Conservation (phyloP, 768 basidiomycete genomes). For the Baorangia bicolor region DNA sequence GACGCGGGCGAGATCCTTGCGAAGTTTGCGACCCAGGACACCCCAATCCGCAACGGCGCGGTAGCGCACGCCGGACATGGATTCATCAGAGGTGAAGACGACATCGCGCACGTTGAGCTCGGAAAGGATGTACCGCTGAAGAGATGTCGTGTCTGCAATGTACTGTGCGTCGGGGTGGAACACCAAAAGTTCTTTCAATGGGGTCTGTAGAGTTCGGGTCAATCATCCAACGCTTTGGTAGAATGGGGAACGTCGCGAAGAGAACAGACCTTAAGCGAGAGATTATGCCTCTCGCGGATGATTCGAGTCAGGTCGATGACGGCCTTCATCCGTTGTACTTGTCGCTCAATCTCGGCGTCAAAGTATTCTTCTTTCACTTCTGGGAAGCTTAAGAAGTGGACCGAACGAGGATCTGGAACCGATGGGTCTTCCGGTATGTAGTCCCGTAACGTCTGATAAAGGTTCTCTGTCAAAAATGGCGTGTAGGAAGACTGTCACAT, state of each 20-base stretch:
- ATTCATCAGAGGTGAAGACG: conserved; percentile 86
- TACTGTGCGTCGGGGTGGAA: conserved; percentile 89
- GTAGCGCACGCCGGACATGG: conserved; percentile 83
- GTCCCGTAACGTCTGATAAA: conserved; percentile 87
- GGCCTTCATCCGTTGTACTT: conserved; percentile 91
- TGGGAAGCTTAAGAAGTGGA: conserved; percentile 96
- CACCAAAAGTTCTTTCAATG: conserved; percentile 86
- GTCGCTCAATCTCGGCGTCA: conserved; percentile 88
- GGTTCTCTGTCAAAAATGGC: conserved; percentile 94
- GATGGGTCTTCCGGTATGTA: conserved; percentile 78
- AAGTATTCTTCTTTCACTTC: conserved; percentile 93
- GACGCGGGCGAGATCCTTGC: conserved; percentile 88
- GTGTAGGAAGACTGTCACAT: conserved; percentile 86
- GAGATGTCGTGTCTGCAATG: conserved; percentile 78
- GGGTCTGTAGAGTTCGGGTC: conserved; percentile 54
- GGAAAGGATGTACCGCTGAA: conserved; percentile 87
- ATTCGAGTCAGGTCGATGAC: conserved; percentile 91
- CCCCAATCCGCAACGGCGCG: conserved; percentile 92
- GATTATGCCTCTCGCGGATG: conserved; percentile 80
- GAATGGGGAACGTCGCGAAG: neutral
- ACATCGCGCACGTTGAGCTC: conserved; percentile 95
- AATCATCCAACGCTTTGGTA: neutral
- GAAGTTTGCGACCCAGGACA: conserved; percentile 89
- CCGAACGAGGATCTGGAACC: conserved; percentile 79
- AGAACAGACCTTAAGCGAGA: conserved; percentile 81